These are phyloP conservation scores for Capronia epimyces DNA, from an alignment of 2,329 filamentous ascomycete genomes.

Conservation along the genomic window DNA sequence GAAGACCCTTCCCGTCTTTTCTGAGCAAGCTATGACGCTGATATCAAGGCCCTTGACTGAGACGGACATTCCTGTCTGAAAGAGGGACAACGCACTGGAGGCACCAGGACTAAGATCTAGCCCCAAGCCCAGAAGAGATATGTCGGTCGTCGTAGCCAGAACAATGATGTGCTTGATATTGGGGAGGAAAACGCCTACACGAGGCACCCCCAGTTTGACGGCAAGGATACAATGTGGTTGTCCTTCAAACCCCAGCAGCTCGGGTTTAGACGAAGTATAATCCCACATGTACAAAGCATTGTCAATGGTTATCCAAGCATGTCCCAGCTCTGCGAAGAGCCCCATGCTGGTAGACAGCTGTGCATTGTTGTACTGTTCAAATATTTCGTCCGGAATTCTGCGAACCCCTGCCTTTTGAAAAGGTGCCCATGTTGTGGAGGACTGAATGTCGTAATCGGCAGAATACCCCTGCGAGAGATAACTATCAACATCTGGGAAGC, in stretches of 20 bases:
- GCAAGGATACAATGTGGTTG: slow-evolving; percentile 80
- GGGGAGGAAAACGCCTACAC: slow-evolving; percentile 77
- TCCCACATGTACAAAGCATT: slow-evolving; percentile 97
- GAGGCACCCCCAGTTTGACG: slow-evolving; percentile 81
- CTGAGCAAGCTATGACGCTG: slow-evolving; percentile 70
- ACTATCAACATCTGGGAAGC: slow-evolving; percentile 81
- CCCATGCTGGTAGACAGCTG: slow-evolving; percentile 91
- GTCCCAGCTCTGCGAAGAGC: slow-evolving; percentile 86
- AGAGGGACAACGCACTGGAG: slow-evolving; percentile 64
- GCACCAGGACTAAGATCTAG: slow-evolving; percentile 55
- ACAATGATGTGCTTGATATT: slow-evolving; percentile 84
- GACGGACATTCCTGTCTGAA: slow-evolving; percentile 80
- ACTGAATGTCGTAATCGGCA: slow-evolving; percentile 80
- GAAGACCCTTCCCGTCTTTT: slow-evolving; percentile 81
- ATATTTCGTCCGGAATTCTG: slow-evolving; percentile 83
- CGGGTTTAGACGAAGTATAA: slow-evolving; percentile 86
- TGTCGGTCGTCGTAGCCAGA: slow-evolving; percentile 77
- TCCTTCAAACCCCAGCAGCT: slow-evolving; percentile 88
- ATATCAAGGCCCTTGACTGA: slow-evolving; percentile 71
- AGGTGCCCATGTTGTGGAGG: slow-evolving; percentile 67
- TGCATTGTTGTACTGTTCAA: slow-evolving; percentile 84
- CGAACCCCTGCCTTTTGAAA: slow-evolving; percentile 85
- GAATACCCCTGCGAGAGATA: slow-evolving; percentile 89
- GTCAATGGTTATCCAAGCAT: slow-evolving; percentile 94
- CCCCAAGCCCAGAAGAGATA: slow-evolving; percentile 80